Evolutionary conservation across 768 basidiomycete species (phyloP).

Genomic region (Panus rudis): DNA sequence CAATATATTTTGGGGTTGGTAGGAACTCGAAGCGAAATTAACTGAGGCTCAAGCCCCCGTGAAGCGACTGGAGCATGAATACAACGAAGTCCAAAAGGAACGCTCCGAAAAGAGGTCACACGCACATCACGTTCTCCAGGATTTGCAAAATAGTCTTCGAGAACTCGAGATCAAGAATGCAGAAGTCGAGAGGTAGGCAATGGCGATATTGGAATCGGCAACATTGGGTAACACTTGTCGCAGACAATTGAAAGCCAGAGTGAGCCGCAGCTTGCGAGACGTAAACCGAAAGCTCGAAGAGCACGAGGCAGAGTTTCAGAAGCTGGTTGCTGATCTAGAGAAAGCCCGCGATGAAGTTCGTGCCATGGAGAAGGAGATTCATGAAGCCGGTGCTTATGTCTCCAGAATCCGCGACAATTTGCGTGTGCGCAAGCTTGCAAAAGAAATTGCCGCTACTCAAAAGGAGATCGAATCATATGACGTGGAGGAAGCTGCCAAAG

Average conservation of each 20-base stretch:
- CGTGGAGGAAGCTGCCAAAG: constrained; percentile 80
- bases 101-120: constrained; percentile 40
- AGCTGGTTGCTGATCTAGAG: constrained; percentile 34
- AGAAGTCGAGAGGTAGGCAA: constrained; percentile 53
- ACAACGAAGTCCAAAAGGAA: constrained; percentile 42
- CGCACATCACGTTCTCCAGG: constrained; percentile 52
- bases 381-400: constrained; percentile 60
- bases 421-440: constrained; percentile 60
- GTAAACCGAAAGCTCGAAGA: constrained; percentile 47
- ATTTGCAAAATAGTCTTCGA: constrained; percentile 59
- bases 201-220: neutral
- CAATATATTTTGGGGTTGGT: neutral
- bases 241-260: constrained; percentile 70
- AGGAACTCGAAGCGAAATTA: constrained; percentile 64
- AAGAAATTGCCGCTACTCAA: constrained; percentile 61
- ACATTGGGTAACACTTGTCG: neutral
- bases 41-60: constrained; percentile 59
- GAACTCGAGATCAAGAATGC: constrained; percentile 55
- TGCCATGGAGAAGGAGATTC: constrained; percentile 70
- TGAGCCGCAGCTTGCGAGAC: constrained; percentile 53
- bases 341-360: constrained; percentile 38
- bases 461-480: constrained; percentile 69
- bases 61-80: constrained; percentile 50
- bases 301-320: constrained; percentile 38
- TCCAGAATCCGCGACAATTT: constrained; percentile 80